Evolutionary conservation across 2,329 filamentous ascomycete genomes (phyloP).

Genomic region (Chaetomium globosum): DNA sequence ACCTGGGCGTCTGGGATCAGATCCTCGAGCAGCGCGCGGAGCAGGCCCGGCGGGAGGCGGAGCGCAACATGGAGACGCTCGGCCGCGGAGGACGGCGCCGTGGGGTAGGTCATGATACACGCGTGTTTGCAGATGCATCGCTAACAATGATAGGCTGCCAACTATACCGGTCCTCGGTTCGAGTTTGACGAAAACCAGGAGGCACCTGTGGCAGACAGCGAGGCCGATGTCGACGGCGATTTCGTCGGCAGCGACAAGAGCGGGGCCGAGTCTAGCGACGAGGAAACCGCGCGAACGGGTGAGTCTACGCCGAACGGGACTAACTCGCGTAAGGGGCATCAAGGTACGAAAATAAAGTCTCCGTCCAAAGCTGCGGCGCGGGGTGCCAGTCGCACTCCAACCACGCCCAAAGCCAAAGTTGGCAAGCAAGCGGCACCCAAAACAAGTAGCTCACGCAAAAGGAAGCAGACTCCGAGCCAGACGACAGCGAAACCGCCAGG

Average conservation of each 20-base stretch:
- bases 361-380: conserved; percentile 18
- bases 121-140: background rate
- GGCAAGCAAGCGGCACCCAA: conserved; percentile 13
- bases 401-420: conserved; percentile 19
- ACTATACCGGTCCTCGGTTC: conserved; percentile 32
- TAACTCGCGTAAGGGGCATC: conserved; percentile 27
- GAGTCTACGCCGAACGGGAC: conserved; percentile 25
- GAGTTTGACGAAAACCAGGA: conserved; percentile 37
- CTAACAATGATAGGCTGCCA: conserved; percentile 37
- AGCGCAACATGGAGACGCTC: conserved; percentile 70
- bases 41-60: conserved; percentile 72
- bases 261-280: conserved; percentile 36
- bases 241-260: conserved; percentile 37
- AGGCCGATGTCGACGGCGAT: conserved; percentile 38
- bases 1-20: conserved; percentile 80
- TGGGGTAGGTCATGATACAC: conserved; percentile 47
- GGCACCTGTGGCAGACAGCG: conserved; percentile 27
- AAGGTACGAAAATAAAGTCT: conserved; percentile 36
- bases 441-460: conserved; percentile 34
- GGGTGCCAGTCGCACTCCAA: conserved; percentile 27
- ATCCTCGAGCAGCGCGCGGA: conserved; percentile 83
- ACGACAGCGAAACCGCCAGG: conserved; percentile 13
- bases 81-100: conserved; percentile 82
- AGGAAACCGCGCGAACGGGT: conserved; percentile 25
- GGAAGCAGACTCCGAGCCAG: conserved; percentile 25